A percentile compares a stretch with the other conserved stretches of the same genome.
These are phyloP conservation scores for Ustilago esculenta DNA, from an alignment of 1,284 basidiomycete genomes.

Conservation along the genomic window DNA sequence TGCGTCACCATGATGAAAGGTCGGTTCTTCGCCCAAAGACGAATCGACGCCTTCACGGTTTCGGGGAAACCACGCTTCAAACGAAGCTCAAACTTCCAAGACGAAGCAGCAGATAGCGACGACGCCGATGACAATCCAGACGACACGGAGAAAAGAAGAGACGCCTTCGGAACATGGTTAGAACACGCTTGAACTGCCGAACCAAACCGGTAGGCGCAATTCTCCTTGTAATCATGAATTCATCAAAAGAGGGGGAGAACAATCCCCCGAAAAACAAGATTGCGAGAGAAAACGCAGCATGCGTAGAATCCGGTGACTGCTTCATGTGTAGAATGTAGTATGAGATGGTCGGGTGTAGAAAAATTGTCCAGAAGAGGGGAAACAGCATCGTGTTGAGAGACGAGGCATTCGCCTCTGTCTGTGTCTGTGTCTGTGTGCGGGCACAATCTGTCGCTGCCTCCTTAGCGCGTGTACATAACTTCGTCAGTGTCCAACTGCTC, in stretches of 20 bases:
- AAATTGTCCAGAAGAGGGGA: no score
- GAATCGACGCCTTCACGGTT: conserved; percentile 82
- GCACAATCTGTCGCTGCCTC: no score
- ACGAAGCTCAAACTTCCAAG: conserved; percentile 70
- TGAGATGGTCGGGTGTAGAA: no score
- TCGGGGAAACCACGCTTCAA: conserved; percentile 82
- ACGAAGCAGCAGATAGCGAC: conserved; percentile 7
- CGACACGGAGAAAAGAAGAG: conserved; percentile 7
- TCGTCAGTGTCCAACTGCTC: conserved; percentile 28
- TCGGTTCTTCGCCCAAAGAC: conserved; percentile 86
- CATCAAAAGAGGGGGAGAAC: background rate
- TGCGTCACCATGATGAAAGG: conserved; percentile 97
- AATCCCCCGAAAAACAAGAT: background rate
- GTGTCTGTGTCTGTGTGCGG: background rate
- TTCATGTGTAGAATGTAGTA: no score
- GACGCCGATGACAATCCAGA: conserved; percentile 33
- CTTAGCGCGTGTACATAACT: conserved; percentile 21
- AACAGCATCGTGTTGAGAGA: no score
- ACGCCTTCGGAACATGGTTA: conserved; percentile 32
- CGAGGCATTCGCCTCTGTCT: background rate
- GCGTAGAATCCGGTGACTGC: no score
- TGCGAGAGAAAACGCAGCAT: no score
- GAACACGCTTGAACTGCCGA: no score
- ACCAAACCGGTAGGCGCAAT: no score
- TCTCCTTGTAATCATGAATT: no score